Evolutionary conservation across 495 filamentous ascomycete species (phyloP).

Genomic region (Lasiosphaeris hirsuta): DNA sequence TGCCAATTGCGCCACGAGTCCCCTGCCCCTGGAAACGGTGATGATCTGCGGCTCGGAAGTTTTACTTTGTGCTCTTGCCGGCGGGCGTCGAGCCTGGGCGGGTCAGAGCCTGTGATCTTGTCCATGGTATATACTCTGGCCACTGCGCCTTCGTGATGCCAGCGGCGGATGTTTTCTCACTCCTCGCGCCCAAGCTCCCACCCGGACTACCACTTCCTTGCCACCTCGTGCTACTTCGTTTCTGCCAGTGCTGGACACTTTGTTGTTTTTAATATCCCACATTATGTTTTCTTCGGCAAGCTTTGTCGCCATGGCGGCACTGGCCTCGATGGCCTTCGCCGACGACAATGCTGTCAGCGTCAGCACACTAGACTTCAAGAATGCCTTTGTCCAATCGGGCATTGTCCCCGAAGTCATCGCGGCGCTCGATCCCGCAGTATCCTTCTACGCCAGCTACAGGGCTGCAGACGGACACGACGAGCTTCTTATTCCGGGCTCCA

Average conservation of each 20-base stretch:
- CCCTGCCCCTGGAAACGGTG: too few relatives aligned
- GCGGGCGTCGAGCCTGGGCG: too few relatives aligned
- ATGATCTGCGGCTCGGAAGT: too few relatives aligned
- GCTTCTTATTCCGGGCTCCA: slow-evolving; percentile 18
- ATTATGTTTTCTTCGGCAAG: slow-evolving; percentile 5
- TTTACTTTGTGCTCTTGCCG: too few relatives aligned
- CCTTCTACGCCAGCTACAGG: slow-evolving; percentile 25
- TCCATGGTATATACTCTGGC: neutral
- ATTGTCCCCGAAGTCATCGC: slow-evolving; percentile 29
- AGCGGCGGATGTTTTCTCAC: neutral
- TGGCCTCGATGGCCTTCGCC: slow-evolving; percentile 11
- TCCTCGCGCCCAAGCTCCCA: neutral
- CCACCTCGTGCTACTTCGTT: neutral
- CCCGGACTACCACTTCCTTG: neutral
- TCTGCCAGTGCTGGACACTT: slow-evolving; percentile 10
- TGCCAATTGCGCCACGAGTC: too few relatives aligned
- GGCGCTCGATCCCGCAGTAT: slow-evolving; percentile 25
- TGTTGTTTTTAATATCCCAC: neutral
- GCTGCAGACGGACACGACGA: slow-evolving; percentile 16
- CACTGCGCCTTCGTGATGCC: neutral
- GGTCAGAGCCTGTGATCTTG: neutral
- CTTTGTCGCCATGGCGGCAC: slow-evolving; percentile 9
- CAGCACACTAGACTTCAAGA: slow-evolving; percentile 25
- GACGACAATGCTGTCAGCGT: slow-evolving; percentile 20
- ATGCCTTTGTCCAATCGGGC: slow-evolving; percentile 19